Evolutionary conservation across 805 yeast species (phyloP), one percentile per base, ranked within the genome.

Genomic region (Hanseniaspora nectarophila): DNA sequence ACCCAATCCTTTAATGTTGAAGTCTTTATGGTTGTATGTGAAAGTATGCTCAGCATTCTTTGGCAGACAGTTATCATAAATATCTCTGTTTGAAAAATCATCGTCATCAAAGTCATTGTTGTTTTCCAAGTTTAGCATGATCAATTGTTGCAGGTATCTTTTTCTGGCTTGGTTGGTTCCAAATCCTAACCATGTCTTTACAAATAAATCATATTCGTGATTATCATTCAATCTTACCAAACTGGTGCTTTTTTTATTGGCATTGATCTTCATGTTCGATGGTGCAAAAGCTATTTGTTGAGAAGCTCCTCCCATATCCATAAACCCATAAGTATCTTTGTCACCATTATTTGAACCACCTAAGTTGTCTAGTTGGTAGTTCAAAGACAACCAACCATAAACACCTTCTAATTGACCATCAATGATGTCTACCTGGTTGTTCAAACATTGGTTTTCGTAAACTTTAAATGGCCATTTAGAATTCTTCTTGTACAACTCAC

Each of bases 241-340:
- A 28, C 82, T 77, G 51, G 89, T 73, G 63, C 88, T 95, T 51
- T 89, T 89, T 39, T 68, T 63, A 63, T 87, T 95, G 56, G 74
- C 74, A 24, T 63, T 67, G 7, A 82, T 66, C 55, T 86, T 88
- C n/a, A 74, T 70, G 4, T 60, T 56, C 38, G 74, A 73, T 0
- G 97, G 97, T 8, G 85, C 88, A 73, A 89, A 92, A 8, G 97
- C 95, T 21, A 92, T 77, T 63, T 92, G 98, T 0, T 96, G 87
- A 1, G 96, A 87, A 0, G 98, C 98, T 13, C 98, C 98, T 15
- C 98, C 98, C 98, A 92, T 92, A 65, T 92, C 98, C 90, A 92
- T 83, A 60, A 92, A 90, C 4, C 98, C 98, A 57, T 76, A 81
- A 0, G 95, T 80, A n/a, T 67, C 66, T 10, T 62, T 15, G 12